Base-by-base conservation (phyloP, 2,329 filamentous ascomycete species). In the Penicillium italicum region DNA sequence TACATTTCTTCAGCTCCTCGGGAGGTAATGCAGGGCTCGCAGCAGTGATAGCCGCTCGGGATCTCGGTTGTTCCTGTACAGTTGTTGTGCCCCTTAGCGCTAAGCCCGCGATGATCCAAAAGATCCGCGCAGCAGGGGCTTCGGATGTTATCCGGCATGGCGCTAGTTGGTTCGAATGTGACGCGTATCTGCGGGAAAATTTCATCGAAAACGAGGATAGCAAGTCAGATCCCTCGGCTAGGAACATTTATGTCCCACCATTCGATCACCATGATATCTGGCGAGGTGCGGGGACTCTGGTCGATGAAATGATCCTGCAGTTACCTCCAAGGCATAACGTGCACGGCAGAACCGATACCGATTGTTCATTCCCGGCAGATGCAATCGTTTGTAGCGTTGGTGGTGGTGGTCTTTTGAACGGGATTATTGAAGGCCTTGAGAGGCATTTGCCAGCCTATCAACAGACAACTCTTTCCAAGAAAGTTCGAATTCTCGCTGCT, bases 1-100 rank as follows among this genome's bases (percentile, higher is more conserved):
- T 73, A 7, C 87, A 88, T 76, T 91, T 92, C 79, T 93, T 88
- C 78, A 88, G 80, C 69, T 88, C 86, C 20, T 88, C 84, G 1
- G 90, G 88, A 46, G 90, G 90, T 53, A 95, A 95, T 69, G 90
- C 90, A 2, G 90, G 90, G 1, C 82, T 95, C 1, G 90, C 89
- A 1, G 89, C 87, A 65, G 87, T 89, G 3, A 83, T 84, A 40
- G 87, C 90, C 0, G 87, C 89, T 3, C 76, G 78, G n/a, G 77
- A 83, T 5, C 79, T 93, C 7, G 74, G 77, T 31, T 78, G 81
- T 20, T 81, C 82, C 1, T 85, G 84, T 66, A 91, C 89, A 2
- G 86, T 95, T 56, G 86, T 91, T 45, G 84, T 92, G 1, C 88
- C 90, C 0, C 69, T 77, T 22, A 78, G 76, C 20, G 88, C 87